Base-by-base conservation (phyloP, 257 asterid genomes). In the Solanum lycopersicoides region DNA sequence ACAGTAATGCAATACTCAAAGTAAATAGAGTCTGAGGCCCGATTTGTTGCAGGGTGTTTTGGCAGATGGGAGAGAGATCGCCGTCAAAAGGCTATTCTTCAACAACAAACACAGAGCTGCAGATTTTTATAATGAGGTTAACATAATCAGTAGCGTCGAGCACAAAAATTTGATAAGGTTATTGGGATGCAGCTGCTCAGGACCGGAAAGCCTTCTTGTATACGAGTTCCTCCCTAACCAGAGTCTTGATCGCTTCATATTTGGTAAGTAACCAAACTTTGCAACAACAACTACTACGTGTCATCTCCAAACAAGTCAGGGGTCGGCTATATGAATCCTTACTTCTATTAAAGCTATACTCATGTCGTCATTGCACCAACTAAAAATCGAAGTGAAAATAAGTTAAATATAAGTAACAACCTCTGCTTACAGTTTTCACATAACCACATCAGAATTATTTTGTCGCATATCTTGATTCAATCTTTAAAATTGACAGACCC, bases 171-270 rank as follows among this genome's bases (percentile, higher is more conserved):
- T 89, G 34, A 88, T 86, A 37, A 88, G 87, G 30, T 86, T 89
- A 35, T 77, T 89, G 53, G 91, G 90, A 35, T 89, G 91, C 89
- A 88, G 90, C 59, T 87, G 87, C 45, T 82, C 89, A 30, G 91
- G 91, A 65, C 89, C 91, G 1, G 91, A 89, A 76, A 89, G 87
- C 82, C 86, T 89, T 71, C 91, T 89, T 47, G 90, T 88, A 20
- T 89, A 89, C n/a, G 91, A 89, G 72, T 86, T 42, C 30, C 72
- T 89, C 0, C 90, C 86, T 60, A 89, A 89, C 86, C 73, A 30
- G 86, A 89, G 91, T 74, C 91, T 89, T 82, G 91, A 89, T 74
- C 86, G 69, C 72, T 88, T 88, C 89, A 80, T 89, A 45, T 89
- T 89, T 63, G 91, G 91, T 89, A 41, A 88, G 91, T 39, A 74